These are phyloP conservation scores for Colletotrichum nymphaeae DNA, from an alignment of 2,329 filamentous ascomycete species.

Conservation along the genomic window DNA sequence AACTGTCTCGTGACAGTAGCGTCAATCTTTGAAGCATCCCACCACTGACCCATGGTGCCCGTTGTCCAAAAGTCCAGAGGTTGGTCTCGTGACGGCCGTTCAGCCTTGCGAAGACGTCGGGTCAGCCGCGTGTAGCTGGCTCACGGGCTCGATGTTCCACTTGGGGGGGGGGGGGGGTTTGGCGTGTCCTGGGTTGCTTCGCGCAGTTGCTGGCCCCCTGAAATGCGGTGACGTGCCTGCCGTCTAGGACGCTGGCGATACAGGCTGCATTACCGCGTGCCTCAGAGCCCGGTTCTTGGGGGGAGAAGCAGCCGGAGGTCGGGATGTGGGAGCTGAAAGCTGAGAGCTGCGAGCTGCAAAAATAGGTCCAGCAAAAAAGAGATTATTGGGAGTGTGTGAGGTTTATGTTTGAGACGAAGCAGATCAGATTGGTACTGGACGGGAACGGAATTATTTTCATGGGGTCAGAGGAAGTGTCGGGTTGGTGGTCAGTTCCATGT, in stretches of 20 bases:
- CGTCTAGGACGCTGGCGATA: slow-evolving; percentile 27
- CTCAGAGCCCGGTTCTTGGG: neutral
- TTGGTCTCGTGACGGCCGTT: neutral
- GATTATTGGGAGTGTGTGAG: slow-evolving; percentile 15
- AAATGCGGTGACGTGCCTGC: slow-evolving; percentile 19
- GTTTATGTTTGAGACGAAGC: slow-evolving; percentile 33
- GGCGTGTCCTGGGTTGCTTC: slow-evolving; percentile 5
- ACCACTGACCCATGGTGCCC: slow-evolving; percentile 62
- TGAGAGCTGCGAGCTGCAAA: neutral
- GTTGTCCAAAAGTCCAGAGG: neutral
- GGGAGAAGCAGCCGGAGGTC: neutral
- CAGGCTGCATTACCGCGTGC: slow-evolving; percentile 29
- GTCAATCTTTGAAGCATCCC: slow-evolving; percentile 77
- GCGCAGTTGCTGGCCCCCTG: neutral
- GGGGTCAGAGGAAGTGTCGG: slow-evolving; percentile 26
- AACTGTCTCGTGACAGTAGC: slow-evolving; percentile 76
- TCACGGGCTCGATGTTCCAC: neutral
- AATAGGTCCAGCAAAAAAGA: neutral
- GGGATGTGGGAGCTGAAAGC: slow-evolving; percentile 8
- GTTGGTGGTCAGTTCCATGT: slow-evolving; percentile 28
- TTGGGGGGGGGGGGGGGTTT: neutral
- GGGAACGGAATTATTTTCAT: slow-evolving; percentile 32
- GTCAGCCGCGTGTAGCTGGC: slow-evolving; percentile 1
- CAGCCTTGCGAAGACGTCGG: slow-evolving; percentile 9
- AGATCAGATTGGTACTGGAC: slow-evolving; percentile 17